Evolutionary conservation across 1,139 yeast genomes (phyloP), one percentile per base, ranked within the genome.

Genomic region (Meyerozyma elateridarum): DNA sequence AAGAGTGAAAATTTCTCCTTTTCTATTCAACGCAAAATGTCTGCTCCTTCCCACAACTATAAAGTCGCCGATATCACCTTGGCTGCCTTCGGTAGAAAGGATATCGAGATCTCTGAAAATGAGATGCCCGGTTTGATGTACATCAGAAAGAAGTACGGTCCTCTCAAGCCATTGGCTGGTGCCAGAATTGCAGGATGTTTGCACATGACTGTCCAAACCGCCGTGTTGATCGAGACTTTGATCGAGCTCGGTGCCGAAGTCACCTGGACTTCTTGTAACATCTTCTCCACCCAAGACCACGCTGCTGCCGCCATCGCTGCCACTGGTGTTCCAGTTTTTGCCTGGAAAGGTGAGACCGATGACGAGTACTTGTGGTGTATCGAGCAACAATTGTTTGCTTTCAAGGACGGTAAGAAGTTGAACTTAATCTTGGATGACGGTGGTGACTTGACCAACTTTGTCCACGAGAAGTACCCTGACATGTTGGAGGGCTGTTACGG

Each of bases 241-340:
- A 85, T 78, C 59, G 96, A 95, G 49, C 79, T 91, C 54, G 99
- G 99, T 74, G 99, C 99, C 49, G 99, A 91, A 76, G 99, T 91
- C 48, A 91, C 99, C 59, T 91, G 99, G 99, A 78, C 96, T 47
- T 89, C 97, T 34, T 91, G 99, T 80, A 91, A 91, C 95, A 91
- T 91, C 58, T 91, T 87, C 84, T 91, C 97, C 52, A 91, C 99
- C 48, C 99, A 91, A 76, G 98, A 91, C 71, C 97, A 91, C 65
- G 97, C 97, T 52, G 98, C 99, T 57, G 97, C 99, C 59, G 98
- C 98, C 56, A 91, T 93, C 67, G 99, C 99, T 54, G 98, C 98
- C 53, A 70, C 96, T 52, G 99, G 98, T 73, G 94, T 91, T 41
- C 98, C 99, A 61, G 99, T 93, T 49, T 93, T 88, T 54, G 99